Evolutionary conservation across 768 basidiomycete species (phyloP), one percentile per base, ranked within the genome.

Genomic region (Tulasnella sp.): DNA sequence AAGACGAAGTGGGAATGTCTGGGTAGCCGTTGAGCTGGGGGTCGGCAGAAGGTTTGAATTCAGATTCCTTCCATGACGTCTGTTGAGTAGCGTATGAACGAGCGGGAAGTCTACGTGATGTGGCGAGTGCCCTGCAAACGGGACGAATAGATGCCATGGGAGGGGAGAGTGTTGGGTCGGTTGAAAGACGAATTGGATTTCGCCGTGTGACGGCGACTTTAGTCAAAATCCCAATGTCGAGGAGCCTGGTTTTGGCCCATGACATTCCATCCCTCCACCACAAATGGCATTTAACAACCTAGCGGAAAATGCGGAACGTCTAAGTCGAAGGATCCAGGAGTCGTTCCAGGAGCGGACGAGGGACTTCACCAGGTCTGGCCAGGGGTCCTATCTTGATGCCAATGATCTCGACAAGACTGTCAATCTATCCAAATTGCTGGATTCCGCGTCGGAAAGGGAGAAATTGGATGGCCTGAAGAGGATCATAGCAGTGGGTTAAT

Each of bases 401-500:
- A 87, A 91, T 6, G 94, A 97, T 83, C 50, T 80, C 24, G 96
- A 98, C 84, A 94, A 93, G 85, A 87, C 91, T 76, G 92, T 92
- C 85, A 92, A 96, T 84, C 94, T 98, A 44, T 90, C 90, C 80
- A 92, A 92, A 83, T 93, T 98, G 85, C 90, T 99, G 46, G 96
- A 98, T 83, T 94, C 94, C 4, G 93, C 89, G 82, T 93, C 92
- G 80, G 98, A 99, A 83, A 88, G 92, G 80, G 97, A 99, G 84
- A 95, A 96, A 84, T 86, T 97, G 76, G 96, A 99, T 82, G 97
- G 96, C 4, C 93, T 99, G 93, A 98, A 97, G 87, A 88, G 96
- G 81, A 90, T 99, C 76, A 91, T 99, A 80, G 97, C 96, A 69
- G 97, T 98, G 85, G 83, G 94, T 89, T 31, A 60, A 77, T 31